Base-by-base conservation (phyloP, 441 rosid genomes). In the Mallotus repandus region DNA sequence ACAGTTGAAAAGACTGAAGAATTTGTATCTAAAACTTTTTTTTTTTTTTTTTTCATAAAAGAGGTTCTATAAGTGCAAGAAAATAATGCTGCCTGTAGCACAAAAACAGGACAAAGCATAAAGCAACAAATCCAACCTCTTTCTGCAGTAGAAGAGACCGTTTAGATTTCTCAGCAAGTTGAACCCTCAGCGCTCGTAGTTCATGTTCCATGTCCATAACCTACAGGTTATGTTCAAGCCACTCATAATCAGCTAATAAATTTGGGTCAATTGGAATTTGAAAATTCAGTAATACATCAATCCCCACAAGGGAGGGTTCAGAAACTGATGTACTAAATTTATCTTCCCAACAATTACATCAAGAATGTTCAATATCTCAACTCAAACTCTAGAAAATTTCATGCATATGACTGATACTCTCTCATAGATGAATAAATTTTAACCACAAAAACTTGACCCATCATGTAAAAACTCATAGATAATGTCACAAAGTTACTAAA, bases 191-290 rank as follows among this genome's bases (percentile, higher is more conserved):
- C 74, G 99, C 99, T 66, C 74, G 83, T 73, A 95, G 90, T 81
- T 95, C 99, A 81, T 89, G 86, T 70, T 93, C 99, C 99, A 96
- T 96, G 88, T 93, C 99, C 99, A 91, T 96, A 60, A 96, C 99
- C 99, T 96, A 81, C 75, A 80, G 65, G 63, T 64, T 32, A 73
- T 66, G 55, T 71, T 58, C 64, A 49, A 21, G 57, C 55, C 50
- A 66, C 32, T 72, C 73, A 69, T 53, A 32, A 71, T 74, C 46
- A 66, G 65, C 19, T 54, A 63, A 68, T 69, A 49, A 38, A 14
- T 63, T 41, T 43, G 29, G 25, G 25, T 29, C 41, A 12, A 32
- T 46, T 15, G 4, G 66, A 66, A 50, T 52, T 16, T 11, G 32
- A 22, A 43, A 52, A n/a, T 66, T 38, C 43, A 15, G 55, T 53